Evolutionary conservation across 202 grass and related monocot species (phyloP), one percentile per base, ranked within the genome.

Genomic region (Setaria italica): DNA sequence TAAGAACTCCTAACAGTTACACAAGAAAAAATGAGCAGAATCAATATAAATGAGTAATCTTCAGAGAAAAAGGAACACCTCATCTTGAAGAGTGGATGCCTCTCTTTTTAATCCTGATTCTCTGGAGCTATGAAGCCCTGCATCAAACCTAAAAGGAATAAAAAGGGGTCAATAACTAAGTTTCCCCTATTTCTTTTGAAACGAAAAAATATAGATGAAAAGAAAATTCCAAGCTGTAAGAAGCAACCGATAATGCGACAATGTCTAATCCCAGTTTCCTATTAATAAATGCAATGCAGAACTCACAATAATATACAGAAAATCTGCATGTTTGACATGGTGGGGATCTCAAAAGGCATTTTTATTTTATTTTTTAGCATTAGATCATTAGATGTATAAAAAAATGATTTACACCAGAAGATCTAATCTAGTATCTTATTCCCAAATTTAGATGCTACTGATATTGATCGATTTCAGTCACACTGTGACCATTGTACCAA

Each of bases 1-100:
- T 64, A 66, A 75, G 53, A 62, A 74, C 21, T 45, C 11, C 66
- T 80, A 80, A 65, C 12, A 77, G 35, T 51, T 32, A 82, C 54
- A 90, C 19, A 70, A 62, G 37, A 82, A 89, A 86, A 32, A 29
- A 20, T 21, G n/a, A 71, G 54, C 35, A 39, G n/a, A 45, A 19
- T 33, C 29, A 45, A 53, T 77, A 20, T 9, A 49, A 48, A 42
- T 51, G 67, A 49, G 30, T 45, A 68, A 37, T 82, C 63, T 82
- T 60, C 42, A 88, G 62, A 70, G 30, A 72, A 70, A 14, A 82
- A 57, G 54, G 62, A 84, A 84, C 83, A 99, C 97, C 97, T 99
- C 97, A 87, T 99, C 97, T 64, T 96, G 97, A 89, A 99, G 90
- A 16, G 92, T 89, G 64, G 97, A 97, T 74, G 88, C 65, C 86